phyloP scores from a whole-genome alignment of 768 basidiomycete genomes.

The Tricholoma bakamatsutake region DNA sequence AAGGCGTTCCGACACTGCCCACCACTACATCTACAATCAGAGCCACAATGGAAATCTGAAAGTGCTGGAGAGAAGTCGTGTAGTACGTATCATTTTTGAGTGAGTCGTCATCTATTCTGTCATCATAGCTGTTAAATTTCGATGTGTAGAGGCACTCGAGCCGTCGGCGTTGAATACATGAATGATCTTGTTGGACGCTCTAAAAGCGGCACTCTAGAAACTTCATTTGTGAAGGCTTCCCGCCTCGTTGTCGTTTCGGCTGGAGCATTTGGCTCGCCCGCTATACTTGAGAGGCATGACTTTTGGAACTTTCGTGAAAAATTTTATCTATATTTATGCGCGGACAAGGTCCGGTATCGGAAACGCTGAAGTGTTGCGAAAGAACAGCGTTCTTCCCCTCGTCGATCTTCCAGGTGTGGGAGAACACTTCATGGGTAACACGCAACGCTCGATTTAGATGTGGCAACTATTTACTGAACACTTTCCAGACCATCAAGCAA shows the following conservation, averaged over 20 bases:
- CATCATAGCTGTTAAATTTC: background rate
- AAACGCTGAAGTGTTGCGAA: conserved; percentile 37
- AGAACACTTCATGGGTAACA: conserved; percentile 53
- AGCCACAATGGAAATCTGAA: conserved; percentile 35
- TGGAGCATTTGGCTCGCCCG: conserved; percentile 51
- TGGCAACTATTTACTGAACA: background rate
- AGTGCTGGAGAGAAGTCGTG: conserved; percentile 34
- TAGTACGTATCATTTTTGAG: conserved; percentile 45
- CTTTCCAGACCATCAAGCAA: conserved; percentile 34
- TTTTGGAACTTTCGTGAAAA: background rate
- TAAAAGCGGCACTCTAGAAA: conserved; percentile 9
- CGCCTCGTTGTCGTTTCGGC: conserved; percentile 46
- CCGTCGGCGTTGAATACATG: conserved; percentile 49
- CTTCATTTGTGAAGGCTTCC: conserved; percentile 28
- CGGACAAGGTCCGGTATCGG: conserved; percentile 58
- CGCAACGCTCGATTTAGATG: background rate
- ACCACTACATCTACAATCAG: conserved; percentile 47
- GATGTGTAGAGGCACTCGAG: conserved; percentile 30
- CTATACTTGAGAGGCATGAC: conserved; percentile 45
- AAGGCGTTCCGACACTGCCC: conserved; percentile 49
- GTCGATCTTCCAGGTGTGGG: conserved; percentile 76
- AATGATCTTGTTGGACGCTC: conserved; percentile 25
- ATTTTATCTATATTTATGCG: conserved; percentile 1
- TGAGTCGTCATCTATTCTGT: background rate
- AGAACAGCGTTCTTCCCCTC: conserved; percentile 39